Evolutionary conservation across 768 basidiomycete species (phyloP).

Genomic region (Boletus sensibilis): DNA sequence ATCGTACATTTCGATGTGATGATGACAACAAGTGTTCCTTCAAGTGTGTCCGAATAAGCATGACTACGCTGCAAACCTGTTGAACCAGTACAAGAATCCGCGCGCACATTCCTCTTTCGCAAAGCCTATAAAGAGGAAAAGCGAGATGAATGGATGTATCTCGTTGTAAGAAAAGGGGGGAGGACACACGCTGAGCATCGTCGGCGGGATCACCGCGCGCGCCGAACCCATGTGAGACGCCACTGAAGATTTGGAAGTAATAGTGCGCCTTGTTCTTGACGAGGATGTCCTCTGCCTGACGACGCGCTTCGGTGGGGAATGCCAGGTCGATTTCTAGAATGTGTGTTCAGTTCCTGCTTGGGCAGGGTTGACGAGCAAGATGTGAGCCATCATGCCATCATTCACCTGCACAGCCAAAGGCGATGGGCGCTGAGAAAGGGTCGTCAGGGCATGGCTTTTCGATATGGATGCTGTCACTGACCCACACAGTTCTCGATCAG

Average conservation of each 20-base stretch:
- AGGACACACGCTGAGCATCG: conserved; percentile 20
- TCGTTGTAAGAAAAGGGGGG: not conserved
- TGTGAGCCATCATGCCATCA: not conserved
- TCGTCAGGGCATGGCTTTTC: not conserved
- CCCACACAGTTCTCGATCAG: conserved; percentile 49
- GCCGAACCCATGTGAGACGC: conserved; percentile 40
- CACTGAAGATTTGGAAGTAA: conserved; percentile 57
- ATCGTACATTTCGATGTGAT: conserved; percentile 13
- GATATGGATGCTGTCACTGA: conserved; percentile 24
- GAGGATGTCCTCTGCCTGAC: conserved; percentile 55
- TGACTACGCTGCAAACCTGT: conserved; percentile 37
- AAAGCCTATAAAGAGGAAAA: conserved; percentile 41
- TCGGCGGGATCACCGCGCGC: conserved; percentile 32
- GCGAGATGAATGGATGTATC: not conserved
- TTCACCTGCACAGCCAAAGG: conserved; percentile 55
- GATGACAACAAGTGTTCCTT: not conserved
- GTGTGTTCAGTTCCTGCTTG: not conserved
- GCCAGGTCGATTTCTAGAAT: conserved; percentile 50
- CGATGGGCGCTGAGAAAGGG: conserved; percentile 45
- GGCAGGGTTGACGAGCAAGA: not conserved
- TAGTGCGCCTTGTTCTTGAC: conserved; percentile 50
- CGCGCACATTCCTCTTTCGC: conserved; percentile 59
- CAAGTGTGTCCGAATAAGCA: not conserved
- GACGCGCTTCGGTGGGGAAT: conserved; percentile 53
- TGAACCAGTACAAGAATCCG: conserved; percentile 51